These are phyloP conservation scores for Colletotrichum destructivum DNA, from an alignment of 2,329 filamentous ascomycete genomes.

Conservation along the genomic window DNA sequence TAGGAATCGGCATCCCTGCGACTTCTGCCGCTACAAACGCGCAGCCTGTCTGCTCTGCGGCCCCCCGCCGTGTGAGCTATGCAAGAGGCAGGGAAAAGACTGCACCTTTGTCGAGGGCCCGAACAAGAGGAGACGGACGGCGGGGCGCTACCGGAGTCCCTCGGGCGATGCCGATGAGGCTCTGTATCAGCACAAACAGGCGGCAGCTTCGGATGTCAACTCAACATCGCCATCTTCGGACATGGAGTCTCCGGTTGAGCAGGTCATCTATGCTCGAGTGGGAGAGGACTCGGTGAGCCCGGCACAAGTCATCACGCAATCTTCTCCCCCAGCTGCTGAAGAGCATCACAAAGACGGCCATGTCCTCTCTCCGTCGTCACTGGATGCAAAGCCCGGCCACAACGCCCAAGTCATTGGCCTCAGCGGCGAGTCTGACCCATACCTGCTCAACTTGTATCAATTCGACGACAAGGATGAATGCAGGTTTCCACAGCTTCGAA, in stretches of 20 bases:
- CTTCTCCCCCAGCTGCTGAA: too few relatives aligned
- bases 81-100: constrained; percentile 26
- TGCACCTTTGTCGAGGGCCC: constrained; percentile 33
- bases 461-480: constrained; percentile 35
- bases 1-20: constrained; percentile 33
- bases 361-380: neutral
- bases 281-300: too few relatives aligned
- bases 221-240: too few relatives aligned
- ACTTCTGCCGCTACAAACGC: constrained; percentile 38
- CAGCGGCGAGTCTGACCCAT: constrained; percentile 35
- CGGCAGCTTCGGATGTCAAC: too few relatives aligned
- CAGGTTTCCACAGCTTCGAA: constrained; percentile 26
- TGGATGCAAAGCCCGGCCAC: constrained; percentile 20
- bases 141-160: constrained; percentile 5
- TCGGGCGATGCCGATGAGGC: constrained; percentile 1
- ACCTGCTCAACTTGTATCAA: constrained; percentile 25
- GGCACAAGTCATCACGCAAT: too few relatives aligned
- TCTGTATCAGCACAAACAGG: neutral
- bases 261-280: too few relatives aligned
- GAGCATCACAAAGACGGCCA: too few relatives aligned
- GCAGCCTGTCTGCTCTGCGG: constrained; percentile 29
- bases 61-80: constrained; percentile 28
- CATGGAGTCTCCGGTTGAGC: too few relatives aligned
- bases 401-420: constrained; percentile 35
- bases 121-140: constrained; percentile 25